Evolutionary conservation across 805 yeast genomes (phyloP), one percentile per base, ranked within the genome.

Genomic region (Nakazawaea ernobii): DNA sequence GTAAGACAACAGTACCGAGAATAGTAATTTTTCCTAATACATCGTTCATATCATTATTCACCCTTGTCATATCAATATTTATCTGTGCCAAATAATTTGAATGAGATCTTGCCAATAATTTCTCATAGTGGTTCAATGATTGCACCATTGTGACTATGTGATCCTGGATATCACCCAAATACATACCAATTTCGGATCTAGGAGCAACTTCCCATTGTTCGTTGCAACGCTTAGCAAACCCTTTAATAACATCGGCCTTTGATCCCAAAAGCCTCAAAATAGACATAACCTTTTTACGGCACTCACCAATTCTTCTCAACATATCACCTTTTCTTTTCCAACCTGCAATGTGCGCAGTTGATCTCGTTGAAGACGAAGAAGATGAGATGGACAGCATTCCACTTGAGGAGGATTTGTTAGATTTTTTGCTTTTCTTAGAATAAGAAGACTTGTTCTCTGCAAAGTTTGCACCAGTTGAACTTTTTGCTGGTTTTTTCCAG

Each of bases 131-230:
- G 60, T 90, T 91, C 52, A 94, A 72, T 4, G 95, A 82, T 59
- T 94, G 97, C 1, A 91, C 95, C 99, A 94, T 94, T 1, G 99
- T 94, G 24, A 94, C 88, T 32, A 94, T 83, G 68, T 94, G 99
- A 67, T 94, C 99, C 66, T 94, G 99, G 56, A 94, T 94, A 70
- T 94, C 99, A 14, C 97, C 96, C 49, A 94, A 67, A 63, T 92
- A 94, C 84, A 94, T 82, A 3, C 94, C 95, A 57, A 94, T 92
- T 59, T 92, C 98, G 10, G 84, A 79, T 53, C 83, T 74, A 44
- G 92, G 89, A 0, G 88, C 85, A 37, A 77, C 80, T 50, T 80
- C 86, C 88, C 86, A 85, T 52, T 76, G 88, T 55, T 90, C 96
- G 53, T 82, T 84, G 61, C 94, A 89, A 50, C 97, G 71, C 61